phyloP scores from a whole-genome alignment of 345 rosid species.

The Populus alba region DNA sequence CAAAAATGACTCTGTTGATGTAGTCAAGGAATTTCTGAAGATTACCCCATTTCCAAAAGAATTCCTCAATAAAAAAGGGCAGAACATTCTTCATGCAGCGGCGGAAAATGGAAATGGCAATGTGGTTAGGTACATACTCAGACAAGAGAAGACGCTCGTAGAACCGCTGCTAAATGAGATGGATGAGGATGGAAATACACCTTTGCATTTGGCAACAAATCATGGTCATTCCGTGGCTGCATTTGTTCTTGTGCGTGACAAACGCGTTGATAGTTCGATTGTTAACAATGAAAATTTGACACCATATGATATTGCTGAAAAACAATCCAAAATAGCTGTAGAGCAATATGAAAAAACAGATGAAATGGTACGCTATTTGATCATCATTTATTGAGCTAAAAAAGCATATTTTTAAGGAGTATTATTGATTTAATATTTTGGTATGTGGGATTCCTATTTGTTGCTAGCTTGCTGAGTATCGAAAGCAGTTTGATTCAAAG shows the following conservation, averaged over 20 bases:
- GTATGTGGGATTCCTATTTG: neutral
- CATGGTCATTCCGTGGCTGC: neutral
- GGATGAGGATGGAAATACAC: neutral
- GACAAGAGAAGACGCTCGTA: neutral
- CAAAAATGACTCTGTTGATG: neutral
- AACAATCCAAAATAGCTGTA: neutral
- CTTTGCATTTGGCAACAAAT: neutral
- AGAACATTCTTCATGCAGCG: neutral
- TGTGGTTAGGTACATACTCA: neutral
- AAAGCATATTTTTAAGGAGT: neutral
- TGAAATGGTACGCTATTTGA: neutral
- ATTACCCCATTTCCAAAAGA: neutral
- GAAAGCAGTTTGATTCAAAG: neutral
- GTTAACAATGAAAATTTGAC: neutral
- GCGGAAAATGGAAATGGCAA: neutral
- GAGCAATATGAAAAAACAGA: neutral
- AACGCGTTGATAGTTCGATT: neutral
- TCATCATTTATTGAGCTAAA: neutral
- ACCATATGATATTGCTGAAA: neutral
- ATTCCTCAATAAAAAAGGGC: neutral
- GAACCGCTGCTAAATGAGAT: neutral
- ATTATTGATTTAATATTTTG: neutral
- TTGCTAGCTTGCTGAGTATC: neutral
- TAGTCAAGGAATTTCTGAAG: neutral
- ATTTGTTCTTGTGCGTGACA: neutral